Base-by-base conservation (phyloP, 495 filamentous ascomycete species). In the Hypoxylon crocopeplum region DNA sequence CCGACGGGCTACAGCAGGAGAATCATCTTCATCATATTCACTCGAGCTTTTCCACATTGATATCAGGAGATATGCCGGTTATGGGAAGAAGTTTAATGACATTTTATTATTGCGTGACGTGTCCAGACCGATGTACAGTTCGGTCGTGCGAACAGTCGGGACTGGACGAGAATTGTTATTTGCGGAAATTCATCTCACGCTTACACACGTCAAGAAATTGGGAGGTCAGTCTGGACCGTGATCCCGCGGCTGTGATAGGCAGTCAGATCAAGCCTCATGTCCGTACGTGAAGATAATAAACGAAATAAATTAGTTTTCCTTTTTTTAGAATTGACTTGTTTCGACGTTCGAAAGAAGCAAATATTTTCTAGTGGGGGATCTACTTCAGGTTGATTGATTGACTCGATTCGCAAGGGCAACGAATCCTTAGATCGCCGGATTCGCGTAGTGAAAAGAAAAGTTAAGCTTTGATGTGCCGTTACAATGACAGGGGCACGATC, bases 401-500 rank as follows among this genome's bases (percentile, higher is more conserved):
- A 30, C 12, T 37, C 15, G 29, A 30, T 42, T 53, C 30, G 25
- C 11, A 17, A 42, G 38, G 42, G 29, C n/a, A 38, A 30, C 44
- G 39, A 64, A 57, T 30, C 16, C 21, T 15, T 33, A 24, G 60
- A 64, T 64, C 48, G 60, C 7, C 60, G 13, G 29, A 48, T 36
- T 45, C 48, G 21, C 54, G 32, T 37, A 48, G 17, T 38, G 17
- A 46, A 45, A 20, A 52, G 24, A 53, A 46, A 21, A 55, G 13
- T 19, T 50, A 64, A 64, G 60, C 60, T 64, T 64, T 64, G 54
- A 58, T 64, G 55, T 50, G 38, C 48, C 21, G 49, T 55, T 54
- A 16, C 53, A 49, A 49, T 15, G 32, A 56, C 60, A 27, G 49
- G 60, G 54, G 38, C 30, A 11, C 10, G 17, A 53, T 20, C 44